These are phyloP conservation scores for Trichocomaceae sp. DNA, from an alignment of 2,329 filamentous ascomycete genomes.

Conservation along the genomic window DNA sequence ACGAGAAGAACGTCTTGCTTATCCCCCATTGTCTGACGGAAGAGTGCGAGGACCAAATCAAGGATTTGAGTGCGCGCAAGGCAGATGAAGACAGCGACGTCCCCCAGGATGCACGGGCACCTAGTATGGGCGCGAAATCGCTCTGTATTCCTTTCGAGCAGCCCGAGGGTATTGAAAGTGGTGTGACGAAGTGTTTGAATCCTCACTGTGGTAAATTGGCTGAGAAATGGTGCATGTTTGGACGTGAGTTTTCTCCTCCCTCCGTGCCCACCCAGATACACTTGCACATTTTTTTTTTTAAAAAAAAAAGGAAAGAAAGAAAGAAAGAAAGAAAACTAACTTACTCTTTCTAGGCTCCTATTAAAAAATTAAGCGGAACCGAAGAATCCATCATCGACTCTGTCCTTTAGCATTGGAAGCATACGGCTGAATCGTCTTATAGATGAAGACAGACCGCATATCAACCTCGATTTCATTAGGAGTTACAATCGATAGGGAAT, in stretches of 20 bases:
- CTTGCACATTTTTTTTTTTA: neutral
- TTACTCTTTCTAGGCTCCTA: conserved; percentile 17
- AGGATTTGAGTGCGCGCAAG: conserved; percentile 78
- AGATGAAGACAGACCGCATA: neutral
- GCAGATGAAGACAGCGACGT: conserved; percentile 56
- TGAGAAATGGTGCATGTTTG: conserved; percentile 89
- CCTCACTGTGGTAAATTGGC: conserved; percentile 73
- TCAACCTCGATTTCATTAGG: neutral
- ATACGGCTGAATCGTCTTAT: neutral
- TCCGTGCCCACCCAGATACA: neutral
- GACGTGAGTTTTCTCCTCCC: conserved; percentile 47
- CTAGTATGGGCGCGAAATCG: conserved; percentile 69
- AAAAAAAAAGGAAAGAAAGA: too few relatives aligned
- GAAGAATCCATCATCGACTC: neutral
- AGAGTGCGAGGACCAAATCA: conserved; percentile 89
- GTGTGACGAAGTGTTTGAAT: conserved; percentile 86
- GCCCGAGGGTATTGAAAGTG: conserved; percentile 69
- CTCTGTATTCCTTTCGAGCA: conserved; percentile 79
- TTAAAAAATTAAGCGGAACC: conserved; percentile 7
- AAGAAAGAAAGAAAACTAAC: too few relatives aligned
- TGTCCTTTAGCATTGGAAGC: neutral
- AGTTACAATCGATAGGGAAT: neutral
- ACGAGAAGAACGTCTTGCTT: conserved; percentile 84
- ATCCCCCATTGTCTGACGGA: conserved; percentile 82
- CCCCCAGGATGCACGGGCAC: conserved; percentile 65